Percentiles rank a stretch among this genome's conserved stretches.
Conservation (phyloP, 495 filamentous ascomycete genomes). For the Penicillium fimorum region DNA sequence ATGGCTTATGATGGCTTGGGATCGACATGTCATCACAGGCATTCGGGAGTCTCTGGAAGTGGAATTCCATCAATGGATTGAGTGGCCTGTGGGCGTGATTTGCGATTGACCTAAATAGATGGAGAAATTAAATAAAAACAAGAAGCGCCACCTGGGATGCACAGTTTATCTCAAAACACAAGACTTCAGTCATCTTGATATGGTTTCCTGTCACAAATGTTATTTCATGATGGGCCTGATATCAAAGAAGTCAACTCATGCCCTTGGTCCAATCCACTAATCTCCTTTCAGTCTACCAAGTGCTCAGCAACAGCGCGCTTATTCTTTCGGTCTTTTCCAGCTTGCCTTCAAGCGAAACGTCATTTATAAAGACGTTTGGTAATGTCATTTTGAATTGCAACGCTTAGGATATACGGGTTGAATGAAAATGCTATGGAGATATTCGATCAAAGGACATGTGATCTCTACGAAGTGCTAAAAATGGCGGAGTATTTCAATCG, state of each 20-base stretch:
- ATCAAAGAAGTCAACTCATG: background rate
- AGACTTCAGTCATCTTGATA: constrained; percentile 77
- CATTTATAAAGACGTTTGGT: too few species aligned
- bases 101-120: background rate
- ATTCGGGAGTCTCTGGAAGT: constrained; percentile 23
- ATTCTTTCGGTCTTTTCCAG: background rate
- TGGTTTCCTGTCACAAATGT: constrained; percentile 66
- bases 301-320: background rate
- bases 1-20: constrained; percentile 44
- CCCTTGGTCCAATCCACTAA: background rate
- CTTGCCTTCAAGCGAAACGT: too few species aligned
- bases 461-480: too few species aligned
- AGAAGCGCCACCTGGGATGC: background rate
- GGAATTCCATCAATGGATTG: constrained; percentile 30
- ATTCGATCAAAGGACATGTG: too few species aligned
- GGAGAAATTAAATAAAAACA: background rate
- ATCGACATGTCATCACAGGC: constrained; percentile 36
- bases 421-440: too few species aligned
- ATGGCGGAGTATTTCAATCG: too few species aligned
- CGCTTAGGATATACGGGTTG: too few species aligned
- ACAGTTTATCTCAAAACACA: constrained; percentile 26
- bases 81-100: constrained; percentile 29
- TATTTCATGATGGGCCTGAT: too few species aligned
- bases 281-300: background rate
- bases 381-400: too few species aligned